A percentile compares a stretch with the other conserved stretches of the same genome.
These are phyloP conservation scores for Xanthoceras sorbifolium DNA, from an alignment of 345 rosid genomes.

Conservation along the genomic window DNA sequence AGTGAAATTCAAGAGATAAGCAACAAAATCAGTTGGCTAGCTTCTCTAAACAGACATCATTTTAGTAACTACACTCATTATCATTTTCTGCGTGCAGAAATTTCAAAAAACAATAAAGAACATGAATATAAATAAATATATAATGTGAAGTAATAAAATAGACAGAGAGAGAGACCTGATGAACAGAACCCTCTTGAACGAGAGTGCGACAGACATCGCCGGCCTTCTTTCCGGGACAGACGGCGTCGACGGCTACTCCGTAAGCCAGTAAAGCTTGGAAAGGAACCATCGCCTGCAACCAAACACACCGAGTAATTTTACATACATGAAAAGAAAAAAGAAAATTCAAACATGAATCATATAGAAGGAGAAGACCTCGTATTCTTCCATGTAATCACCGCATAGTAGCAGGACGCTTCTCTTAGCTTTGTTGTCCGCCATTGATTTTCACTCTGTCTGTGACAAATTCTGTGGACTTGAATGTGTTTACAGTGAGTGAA, in stretches of 20 bases:
- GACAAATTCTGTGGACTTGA: too few species aligned
- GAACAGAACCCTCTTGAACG: slow-evolving; percentile 48
- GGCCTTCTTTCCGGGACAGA: slow-evolving; percentile 79
- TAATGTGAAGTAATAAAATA: not conserved
- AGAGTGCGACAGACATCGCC: slow-evolving; percentile 82
- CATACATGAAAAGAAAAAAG: too few species aligned
- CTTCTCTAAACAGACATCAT: too few species aligned
- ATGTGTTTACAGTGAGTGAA: too few species aligned
- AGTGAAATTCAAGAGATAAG: too few species aligned
- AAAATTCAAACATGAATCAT: too few species aligned
- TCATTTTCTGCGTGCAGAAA: not conserved
- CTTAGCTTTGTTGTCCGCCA: slow-evolving; percentile 4
- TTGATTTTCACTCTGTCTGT: not conserved
- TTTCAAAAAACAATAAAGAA: not conserved
- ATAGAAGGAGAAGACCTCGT: not conserved
- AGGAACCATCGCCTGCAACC: slow-evolving; percentile 85
- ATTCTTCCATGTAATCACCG: slow-evolving; percentile 23
- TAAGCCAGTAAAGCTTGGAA: slow-evolving; percentile 80
- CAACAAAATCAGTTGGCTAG: too few species aligned
- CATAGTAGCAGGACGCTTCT: slow-evolving; percentile 17
- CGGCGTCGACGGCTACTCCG: slow-evolving; percentile 70
- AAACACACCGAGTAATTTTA: not conserved
- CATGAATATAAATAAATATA: not conserved
- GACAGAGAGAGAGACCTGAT: slow-evolving; percentile 58
- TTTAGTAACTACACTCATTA: too few species aligned